A percentile compares a stretch with the other conserved stretches of the same genome.
Evolutionary conservation across 108 stramenopile species (phyloP).

Genomic region (Discostella stelligeroides): DNA sequence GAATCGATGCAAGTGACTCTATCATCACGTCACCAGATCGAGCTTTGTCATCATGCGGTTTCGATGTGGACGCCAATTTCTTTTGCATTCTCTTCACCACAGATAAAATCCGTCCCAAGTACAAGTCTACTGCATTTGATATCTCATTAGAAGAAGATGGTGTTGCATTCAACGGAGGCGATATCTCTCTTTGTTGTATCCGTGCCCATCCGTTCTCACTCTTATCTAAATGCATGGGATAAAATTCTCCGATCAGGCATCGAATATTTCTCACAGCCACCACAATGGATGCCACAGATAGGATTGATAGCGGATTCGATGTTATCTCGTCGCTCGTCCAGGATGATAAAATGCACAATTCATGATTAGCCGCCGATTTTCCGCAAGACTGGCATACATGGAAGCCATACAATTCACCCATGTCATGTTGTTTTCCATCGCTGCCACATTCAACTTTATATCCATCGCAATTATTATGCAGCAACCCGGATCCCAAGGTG

Average conservation of each 20-base stretch:
- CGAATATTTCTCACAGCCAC: conserved; percentile 33
- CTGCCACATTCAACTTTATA: conserved; percentile 11
- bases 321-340: not conserved
- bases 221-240: conserved; percentile 3
- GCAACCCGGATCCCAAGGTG: conserved; percentile 26
- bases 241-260: conserved; percentile 41
- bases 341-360: conserved; percentile 24
- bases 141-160: conserved; percentile 22
- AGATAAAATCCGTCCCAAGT: conserved; percentile 20
- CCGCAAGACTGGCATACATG: conserved; percentile 23
- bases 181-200: conserved; percentile 1
- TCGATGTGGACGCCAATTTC: not conserved
- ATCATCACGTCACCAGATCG: not conserved
- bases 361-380: conserved; percentile 32
- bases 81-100: conserved; percentile 26
- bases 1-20: not conserved
- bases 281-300: conserved; percentile 31
- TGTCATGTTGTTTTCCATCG: not conserved
- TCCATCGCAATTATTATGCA: conserved; percentile 37
- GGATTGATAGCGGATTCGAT: conserved; percentile 1
- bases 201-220: conserved; percentile 4
- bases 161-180: conserved; percentile 34
- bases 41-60: not conserved
- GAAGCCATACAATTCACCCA: conserved; percentile 21
- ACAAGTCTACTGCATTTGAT: conserved; percentile 20